Conservation (phyloP, 208 protist species). For the Tritrichomonas foetus region DNA sequence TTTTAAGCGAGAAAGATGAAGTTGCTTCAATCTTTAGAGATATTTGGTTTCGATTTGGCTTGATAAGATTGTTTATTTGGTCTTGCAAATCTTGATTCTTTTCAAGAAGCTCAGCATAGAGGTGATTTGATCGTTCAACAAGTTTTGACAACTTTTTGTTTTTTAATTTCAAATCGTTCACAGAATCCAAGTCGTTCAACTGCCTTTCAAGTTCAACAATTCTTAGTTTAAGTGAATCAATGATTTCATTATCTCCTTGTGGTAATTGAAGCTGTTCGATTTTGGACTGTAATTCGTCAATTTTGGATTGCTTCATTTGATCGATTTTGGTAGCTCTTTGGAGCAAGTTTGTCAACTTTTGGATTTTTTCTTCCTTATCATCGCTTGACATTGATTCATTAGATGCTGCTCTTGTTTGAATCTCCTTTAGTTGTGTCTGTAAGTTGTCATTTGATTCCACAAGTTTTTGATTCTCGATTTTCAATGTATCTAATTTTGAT, state of each 20-base stretch:
- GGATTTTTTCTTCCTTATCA: background rate
- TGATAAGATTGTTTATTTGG: no score
- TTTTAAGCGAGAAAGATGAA: no score
- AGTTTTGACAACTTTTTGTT: background rate
- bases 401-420: background rate
- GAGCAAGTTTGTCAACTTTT: background rate
- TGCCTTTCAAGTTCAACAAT: background rate
- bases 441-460: no score
- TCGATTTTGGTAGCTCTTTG: background rate
- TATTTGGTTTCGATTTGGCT: no score
- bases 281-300: background rate
- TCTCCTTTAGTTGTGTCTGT: no score
- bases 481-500: no score
- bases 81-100: background rate
- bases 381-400: no score
- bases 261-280: background rate
- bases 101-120: slow-evolving; percentile 1
- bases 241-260: background rate
- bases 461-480: no score
- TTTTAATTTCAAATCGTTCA: background rate
- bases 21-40: no score
- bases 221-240: background rate
- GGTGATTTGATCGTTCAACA: background rate
- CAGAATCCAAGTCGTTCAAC: background rate
- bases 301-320: background rate